Evolutionary conservation across 164 flowering plant species (phyloP).

Genomic region (Brasenia schreberi): DNA sequence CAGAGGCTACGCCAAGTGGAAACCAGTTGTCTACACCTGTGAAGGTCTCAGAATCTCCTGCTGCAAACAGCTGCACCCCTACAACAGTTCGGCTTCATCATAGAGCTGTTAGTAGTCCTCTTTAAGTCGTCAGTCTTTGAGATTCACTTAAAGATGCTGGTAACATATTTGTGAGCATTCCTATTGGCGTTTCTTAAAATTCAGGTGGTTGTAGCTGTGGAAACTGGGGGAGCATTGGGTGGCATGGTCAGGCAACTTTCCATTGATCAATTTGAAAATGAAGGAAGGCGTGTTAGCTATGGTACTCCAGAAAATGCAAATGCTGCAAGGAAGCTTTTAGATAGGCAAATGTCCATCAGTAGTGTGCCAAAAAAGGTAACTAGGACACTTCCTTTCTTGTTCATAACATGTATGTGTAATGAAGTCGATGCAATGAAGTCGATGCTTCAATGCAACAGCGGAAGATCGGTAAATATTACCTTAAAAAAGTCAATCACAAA

Average conservation of each 20-base stretch:
- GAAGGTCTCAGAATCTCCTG: slow-evolving; percentile 57
- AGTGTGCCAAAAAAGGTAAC: slow-evolving; percentile 99
- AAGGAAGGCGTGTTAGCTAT: slow-evolving; percentile 96
- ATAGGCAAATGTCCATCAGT: slow-evolving; percentile 91
- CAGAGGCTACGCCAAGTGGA: slow-evolving; percentile 95
- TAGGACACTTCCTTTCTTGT: too few relatives aligned
- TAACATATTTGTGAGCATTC: background rate
- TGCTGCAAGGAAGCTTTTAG: slow-evolving; percentile 92
- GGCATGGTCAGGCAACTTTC: slow-evolving; percentile 36
- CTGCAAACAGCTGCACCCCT: slow-evolving; percentile 38
- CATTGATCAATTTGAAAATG: slow-evolving; percentile 53
- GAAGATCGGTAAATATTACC: too few relatives aligned
- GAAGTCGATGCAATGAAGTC: too few relatives aligned
- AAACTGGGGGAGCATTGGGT: slow-evolving; percentile 56
- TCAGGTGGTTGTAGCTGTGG: slow-evolving; percentile 93
- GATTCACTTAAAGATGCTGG: slow-evolving; percentile 2
- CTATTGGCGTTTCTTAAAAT: slow-evolving; percentile 2
- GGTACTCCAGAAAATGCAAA: slow-evolving; percentile 97
- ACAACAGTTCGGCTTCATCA: slow-evolving; percentile 87
- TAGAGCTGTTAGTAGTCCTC: slow-evolving; percentile 61
- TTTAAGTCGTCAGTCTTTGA: background rate
- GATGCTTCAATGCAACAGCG: too few relatives aligned
- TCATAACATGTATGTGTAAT: too few relatives aligned
- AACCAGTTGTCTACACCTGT: slow-evolving; percentile 49
- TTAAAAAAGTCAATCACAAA: too few relatives aligned